Evolutionary conservation across 495 filamentous ascomycete species (phyloP).

Genomic region (Podospora anserina): DNA sequence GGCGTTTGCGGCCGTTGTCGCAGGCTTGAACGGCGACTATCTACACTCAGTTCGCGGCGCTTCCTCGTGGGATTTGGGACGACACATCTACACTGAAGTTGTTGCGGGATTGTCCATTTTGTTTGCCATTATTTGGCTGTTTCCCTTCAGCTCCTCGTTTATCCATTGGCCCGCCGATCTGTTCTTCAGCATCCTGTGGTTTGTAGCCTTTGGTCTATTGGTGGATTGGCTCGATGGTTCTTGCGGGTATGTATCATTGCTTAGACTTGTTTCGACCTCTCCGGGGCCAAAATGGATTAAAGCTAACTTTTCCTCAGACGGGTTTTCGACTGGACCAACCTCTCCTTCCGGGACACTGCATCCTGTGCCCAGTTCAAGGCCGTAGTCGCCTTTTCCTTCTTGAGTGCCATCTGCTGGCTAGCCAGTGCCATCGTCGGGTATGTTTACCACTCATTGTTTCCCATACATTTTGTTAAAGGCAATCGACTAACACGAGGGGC

Average conservation of each 20-base stretch:
- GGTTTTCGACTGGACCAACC: conserved; percentile 80
- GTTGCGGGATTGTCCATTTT: conserved; percentile 47
- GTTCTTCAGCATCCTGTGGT: conserved; percentile 60
- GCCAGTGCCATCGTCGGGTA: conserved; percentile 52
- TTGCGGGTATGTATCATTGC: conserved; percentile 61
- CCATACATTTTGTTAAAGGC: neutral
- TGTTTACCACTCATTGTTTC: neutral
- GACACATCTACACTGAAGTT: conserved; percentile 50
- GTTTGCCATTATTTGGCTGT: conserved; percentile 47
- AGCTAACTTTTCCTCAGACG: neutral
- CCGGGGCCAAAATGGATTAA: neutral
- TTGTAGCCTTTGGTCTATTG: conserved; percentile 60
- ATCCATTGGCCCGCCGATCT: conserved; percentile 54
- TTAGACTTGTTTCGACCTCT: neutral
- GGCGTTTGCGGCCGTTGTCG: conserved; percentile 47
- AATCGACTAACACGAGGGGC: conserved; percentile 4
- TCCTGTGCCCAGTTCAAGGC: conserved; percentile 63
- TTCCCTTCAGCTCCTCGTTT: conserved; percentile 45
- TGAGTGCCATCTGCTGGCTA: conserved; percentile 66
- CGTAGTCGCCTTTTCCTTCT: conserved; percentile 62
- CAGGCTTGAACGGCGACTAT: conserved; percentile 46
- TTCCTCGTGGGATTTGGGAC: conserved; percentile 39
- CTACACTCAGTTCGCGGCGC: conserved; percentile 34
- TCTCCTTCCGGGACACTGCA: conserved; percentile 75
- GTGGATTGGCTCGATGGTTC: conserved; percentile 50